A percentile compares a stretch with the other conserved stretches of the same genome.
These are phyloP conservation scores for Paraleonurus japonicus DNA, from an alignment of 257 asterid genomes.

Conservation along the genomic window DNA sequence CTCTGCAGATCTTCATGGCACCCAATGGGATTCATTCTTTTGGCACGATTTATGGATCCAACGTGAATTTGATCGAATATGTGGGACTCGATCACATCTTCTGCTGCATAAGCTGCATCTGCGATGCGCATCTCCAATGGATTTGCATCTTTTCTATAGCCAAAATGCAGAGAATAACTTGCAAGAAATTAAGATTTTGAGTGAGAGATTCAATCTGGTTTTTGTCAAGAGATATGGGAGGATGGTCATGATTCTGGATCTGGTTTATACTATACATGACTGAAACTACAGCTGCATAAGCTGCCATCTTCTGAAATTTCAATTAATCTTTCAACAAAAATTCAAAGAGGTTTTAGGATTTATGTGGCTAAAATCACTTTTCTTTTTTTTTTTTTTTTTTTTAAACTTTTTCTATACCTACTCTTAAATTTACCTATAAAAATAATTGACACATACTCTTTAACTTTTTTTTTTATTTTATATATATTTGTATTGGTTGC, in stretches of 20 bases:
- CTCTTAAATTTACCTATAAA: too few species aligned
- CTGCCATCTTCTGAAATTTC: background rate
- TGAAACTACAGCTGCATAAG: slow-evolving; percentile 23
- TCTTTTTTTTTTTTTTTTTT: too few species aligned
- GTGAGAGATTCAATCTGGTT: slow-evolving; percentile 5
- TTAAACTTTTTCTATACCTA: too few species aligned
- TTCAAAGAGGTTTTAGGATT: too few species aligned
- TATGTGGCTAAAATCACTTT: too few species aligned
- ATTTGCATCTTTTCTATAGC: background rate
- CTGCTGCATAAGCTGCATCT: slow-evolving; percentile 12
- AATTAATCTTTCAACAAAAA: too few species aligned
- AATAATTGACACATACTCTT: too few species aligned
- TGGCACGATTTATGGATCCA: background rate
- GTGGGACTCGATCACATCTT: slow-evolving; percentile 10
- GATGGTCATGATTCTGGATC: background rate
- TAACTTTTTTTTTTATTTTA: too few species aligned
- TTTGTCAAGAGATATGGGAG: background rate
- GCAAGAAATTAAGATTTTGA: background rate
- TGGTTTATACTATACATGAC: background rate
- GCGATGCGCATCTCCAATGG: slow-evolving; percentile 8
- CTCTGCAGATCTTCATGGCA: background rate
- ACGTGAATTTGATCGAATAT: background rate
- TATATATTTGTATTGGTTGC: too few species aligned
- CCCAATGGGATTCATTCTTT: background rate
- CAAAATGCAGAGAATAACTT: background rate